These are phyloP conservation scores for Phytopythium helicoides DNA, from an alignment of 352 stramenopile species.

Conservation along the genomic window DNA sequence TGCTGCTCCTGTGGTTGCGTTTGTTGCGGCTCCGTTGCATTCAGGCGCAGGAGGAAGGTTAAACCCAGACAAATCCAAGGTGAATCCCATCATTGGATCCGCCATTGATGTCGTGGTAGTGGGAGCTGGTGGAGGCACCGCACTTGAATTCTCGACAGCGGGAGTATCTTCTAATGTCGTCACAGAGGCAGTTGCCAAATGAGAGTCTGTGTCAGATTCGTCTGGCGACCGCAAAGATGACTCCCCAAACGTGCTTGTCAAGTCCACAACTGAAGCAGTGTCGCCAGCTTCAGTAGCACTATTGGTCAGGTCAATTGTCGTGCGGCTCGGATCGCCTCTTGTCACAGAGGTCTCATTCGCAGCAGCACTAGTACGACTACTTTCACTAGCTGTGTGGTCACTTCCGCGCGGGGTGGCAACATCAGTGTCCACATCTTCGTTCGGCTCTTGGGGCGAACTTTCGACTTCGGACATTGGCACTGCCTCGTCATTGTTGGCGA, in stretches of 20 bases:
- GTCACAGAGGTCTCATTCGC: conserved; percentile 7
- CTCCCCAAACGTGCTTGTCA: conserved; percentile 81
- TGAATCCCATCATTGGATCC: conserved; percentile 78
- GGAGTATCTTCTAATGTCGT: conserved; percentile 7
- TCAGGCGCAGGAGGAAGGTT: conserved; percentile 14
- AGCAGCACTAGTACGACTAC: conserved; percentile 12
- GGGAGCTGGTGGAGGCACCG: conserved; percentile 9
- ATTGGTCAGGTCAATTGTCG: conserved; percentile 6
- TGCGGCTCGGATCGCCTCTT: not conserved
- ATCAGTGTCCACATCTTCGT: conserved; percentile 9
- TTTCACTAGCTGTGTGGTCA: conserved; percentile 34
- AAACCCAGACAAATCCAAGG: conserved; percentile 70
- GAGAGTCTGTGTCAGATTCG: conserved; percentile 50
- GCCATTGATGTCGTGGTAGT: conserved; percentile 13
- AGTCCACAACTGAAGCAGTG: conserved; percentile 74
- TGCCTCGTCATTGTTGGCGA: conserved; percentile 2
- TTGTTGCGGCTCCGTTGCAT: not conserved
- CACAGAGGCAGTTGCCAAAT: conserved; percentile 37
- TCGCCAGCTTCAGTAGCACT: conserved; percentile 39
- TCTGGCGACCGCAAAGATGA: conserved; percentile 74
- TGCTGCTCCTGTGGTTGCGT: not conserved
- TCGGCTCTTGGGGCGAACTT: not conserved
- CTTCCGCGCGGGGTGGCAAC: conserved; percentile 24
- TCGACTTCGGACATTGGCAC: conserved; percentile 4
- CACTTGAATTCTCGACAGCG: too few species aligned